Evolutionary conservation across 169 alveolate species (phyloP), one percentile per base, ranked within the genome.

Genomic region (Plasmodium chabaudi): DNA sequence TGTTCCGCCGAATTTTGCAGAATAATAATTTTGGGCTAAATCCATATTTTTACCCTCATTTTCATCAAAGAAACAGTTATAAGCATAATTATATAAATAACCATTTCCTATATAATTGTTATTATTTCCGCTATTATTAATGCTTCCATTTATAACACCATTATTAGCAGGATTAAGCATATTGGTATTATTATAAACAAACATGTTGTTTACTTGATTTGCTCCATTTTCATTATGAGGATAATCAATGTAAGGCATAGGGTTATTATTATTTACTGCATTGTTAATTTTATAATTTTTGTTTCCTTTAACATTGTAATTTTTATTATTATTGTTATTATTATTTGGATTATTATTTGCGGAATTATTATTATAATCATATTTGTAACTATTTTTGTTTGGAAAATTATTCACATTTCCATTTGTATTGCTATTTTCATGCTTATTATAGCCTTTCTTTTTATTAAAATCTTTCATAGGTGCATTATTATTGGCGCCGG

Each of bases 41-140:
- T 84, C 91, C 12, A 55, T 39, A 69, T 59, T 68, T 72, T 79
- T 79, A 47, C 17, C 25, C 6, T 70, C 91, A 69, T 69, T 67
- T 13, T 84, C 91, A 17, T 84, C 91, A 10, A 70, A 49, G 21
- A 46, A 84, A 70, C 60, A 69, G 39, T 46, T 84, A 69, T 69
- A 84, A 9, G 69, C 59, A 69, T 67, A 84, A 49, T 55, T 75
- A 1, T 65, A 23, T 67, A 75, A 42, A 49, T 75, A 75, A 25
- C 56, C 49, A 42, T 71, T 47, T 10, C 25, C 34, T n/a, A n/a
- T 57, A 57, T 10, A 15, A 57, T 19, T 19, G 19, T 23, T 61
- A 61, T 61, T 57, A 19, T 17, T 19, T 0, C 27, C 21, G 27
- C 71, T 61, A 25, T 10, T 70, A 34, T 34, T 34, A 51, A 13